Evolutionary conservation across 495 filamentous ascomycete species (phyloP), one percentile per base, ranked within the genome.

Genomic region (Chaetomium cochliodes): DNA sequence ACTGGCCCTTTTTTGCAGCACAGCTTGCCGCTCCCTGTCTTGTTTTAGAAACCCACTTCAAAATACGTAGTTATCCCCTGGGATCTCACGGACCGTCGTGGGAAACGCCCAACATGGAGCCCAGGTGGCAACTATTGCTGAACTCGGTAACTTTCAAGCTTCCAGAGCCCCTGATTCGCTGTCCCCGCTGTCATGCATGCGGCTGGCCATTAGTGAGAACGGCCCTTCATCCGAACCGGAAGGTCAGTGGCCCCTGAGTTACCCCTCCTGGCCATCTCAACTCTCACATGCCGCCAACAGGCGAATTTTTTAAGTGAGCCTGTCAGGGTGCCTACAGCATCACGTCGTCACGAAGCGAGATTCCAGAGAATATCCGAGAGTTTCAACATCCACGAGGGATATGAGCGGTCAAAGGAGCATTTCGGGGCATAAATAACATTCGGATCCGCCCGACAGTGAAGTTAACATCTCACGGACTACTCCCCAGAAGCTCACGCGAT

Each of bases 21-120:
- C n/a, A 30, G 28, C 28, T 6, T 6, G 28, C 28, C 6, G 28
- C 6, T 30, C 6, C 6, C 2, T 30, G 2, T 30, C 28, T 30
- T 6, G 28, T 30, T 30, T 30, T 30, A 2, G 2, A 2, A 2
- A 30, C 28, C 28, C 28, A 30, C 28, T 30, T 30, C 28, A 6
- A 30, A 6, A 2, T 6, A 30, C 6, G 3, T 30, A 18, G n/a
- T n/a, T n/a, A n/a, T n/a, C n/a, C n/a, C n/a, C n/a, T n/a, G n/a
- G n/a, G 16, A 18, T 16, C 12, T 23, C n/a, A 50, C 20, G n/a
- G 2, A 52, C 7, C 0, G 23, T 8, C 18, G 22, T 12, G 53
- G 41, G 53, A 56, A 56, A 56, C 53, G 53, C 53, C 53, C 53
- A 23, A 15, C 53, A 41, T 1, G 8, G 53, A 56, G 53, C 53